Evolutionary conservation across 2,329 filamentous ascomycete species (phyloP).

Genomic region (Exophiala dermatitidis): DNA sequence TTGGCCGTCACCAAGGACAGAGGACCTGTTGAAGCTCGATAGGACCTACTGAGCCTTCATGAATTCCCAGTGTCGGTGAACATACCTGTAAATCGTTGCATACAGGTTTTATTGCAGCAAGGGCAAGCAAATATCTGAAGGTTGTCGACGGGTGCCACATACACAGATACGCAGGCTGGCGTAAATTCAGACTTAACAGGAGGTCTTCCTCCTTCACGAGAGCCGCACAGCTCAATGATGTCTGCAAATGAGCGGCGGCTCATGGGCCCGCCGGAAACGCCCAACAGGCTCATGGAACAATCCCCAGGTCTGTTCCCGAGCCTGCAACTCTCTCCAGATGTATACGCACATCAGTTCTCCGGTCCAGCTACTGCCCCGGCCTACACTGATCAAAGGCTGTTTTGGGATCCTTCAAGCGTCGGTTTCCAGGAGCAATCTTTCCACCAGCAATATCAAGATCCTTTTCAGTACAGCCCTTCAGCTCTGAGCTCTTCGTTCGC

Average conservation of each 20-base stretch:
- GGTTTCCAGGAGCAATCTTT: conserved; percentile 14
- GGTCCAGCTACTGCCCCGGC: conserved; percentile 51
- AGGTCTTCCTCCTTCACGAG: background rate
- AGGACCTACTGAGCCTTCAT: background rate
- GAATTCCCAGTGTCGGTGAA: background rate
- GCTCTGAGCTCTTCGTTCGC: conserved; percentile 21
- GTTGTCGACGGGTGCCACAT: too few species aligned
- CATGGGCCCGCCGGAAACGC: conserved; percentile 41
- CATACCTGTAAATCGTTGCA: background rate
- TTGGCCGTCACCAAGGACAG: background rate
- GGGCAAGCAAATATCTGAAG: too few species aligned
- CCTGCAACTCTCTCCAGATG: conserved; percentile 52
- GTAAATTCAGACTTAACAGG: background rate
- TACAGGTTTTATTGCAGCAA: background rate
- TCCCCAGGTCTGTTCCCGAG: conserved; percentile 46
- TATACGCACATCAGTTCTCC: conserved; percentile 44
- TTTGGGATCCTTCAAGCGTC: conserved; percentile 39
- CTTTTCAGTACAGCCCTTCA: conserved; percentile 18
- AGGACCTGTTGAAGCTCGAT: background rate
- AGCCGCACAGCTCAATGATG: conserved; percentile 5
- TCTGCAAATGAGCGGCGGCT: conserved; percentile 20
- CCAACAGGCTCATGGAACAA: conserved; percentile 37
- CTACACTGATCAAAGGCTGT: conserved; percentile 48
- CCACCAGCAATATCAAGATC: conserved; percentile 23
- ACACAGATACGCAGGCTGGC: background rate